Evolutionary conservation across 2,329 filamentous ascomycete species (phyloP), one percentile per base, ranked within the genome.

Genomic region (Colletotrichum godetiae): DNA sequence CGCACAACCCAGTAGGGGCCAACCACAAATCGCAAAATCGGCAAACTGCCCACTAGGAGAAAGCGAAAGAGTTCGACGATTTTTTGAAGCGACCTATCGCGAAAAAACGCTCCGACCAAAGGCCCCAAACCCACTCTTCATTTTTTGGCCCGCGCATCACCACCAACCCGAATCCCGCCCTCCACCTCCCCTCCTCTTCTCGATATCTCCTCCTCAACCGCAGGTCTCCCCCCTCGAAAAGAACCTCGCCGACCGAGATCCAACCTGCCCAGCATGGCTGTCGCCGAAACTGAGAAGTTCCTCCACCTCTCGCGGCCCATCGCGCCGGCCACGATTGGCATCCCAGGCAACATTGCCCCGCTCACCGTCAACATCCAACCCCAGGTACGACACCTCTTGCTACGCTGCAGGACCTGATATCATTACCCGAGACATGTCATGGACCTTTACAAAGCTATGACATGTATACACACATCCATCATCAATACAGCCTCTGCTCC

Each of bases 331-430:
- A 88, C 91, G 73, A 88, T 95, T 79, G 94, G 93, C 82, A 91
- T 94, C 81, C 93, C 95, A 85, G 92, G 93, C 81, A 95, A 93
- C 79, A 96, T 95, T 83, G 93, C 95, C 85, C 97, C 97, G 85
- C 91, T 99, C 84, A 94, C 92, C 84, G 95, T 99, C 82, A 93
- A 94, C 82, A 94, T 99, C 84, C 97, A 98, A 85, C 95, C 97
- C 80, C 95, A 98, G 90, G 94, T 97, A 90, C 81, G 89, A 82
- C 68, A 69, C 66, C 74, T 68, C 57, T 57, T 74, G 12, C 56
- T 74, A 67, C 59, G 60, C 60, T 66, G 33, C 49, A 61, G 31
- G 62, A 64, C 46, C 33, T 46, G 35, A 55, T 35, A 27, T 37
- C 52, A 42, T 35, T 49, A 53, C 55, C 35, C 33, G 52, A 63